Percentiles rank a stretch among this genome's conserved stretches.
These are phyloP conservation scores for Orobanche coerulescens DNA, from an alignment of 257 asterid genomes.

Conservation along the genomic window DNA sequence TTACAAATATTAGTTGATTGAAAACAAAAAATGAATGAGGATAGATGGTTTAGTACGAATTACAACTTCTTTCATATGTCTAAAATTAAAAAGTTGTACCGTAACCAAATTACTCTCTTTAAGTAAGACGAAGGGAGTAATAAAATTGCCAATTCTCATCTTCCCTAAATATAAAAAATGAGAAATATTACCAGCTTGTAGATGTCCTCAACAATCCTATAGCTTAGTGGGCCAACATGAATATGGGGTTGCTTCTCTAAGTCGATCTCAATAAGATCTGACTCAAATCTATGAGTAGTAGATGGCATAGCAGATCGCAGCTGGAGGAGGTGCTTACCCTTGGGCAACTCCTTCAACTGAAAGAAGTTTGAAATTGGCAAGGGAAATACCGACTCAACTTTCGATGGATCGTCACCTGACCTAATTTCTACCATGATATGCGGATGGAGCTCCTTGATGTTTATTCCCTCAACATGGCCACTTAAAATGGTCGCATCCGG, in stretches of 20 bases:
- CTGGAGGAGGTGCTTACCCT: conserved; percentile 77
- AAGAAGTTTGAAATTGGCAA: conserved; percentile 86
- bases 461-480: conserved; percentile 79
- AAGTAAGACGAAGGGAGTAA: no score
- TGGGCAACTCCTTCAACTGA: conserved; percentile 89
- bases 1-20: no score
- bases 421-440: conserved; percentile 71
- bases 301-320: conserved; percentile 60
- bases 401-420: conserved; percentile 56
- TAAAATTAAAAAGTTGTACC: no score
- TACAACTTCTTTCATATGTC: no score
- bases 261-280: conserved; percentile 77
- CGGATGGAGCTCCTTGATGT: conserved; percentile 53
- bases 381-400: conserved; percentile 69
- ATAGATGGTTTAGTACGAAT: no score
- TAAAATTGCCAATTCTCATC: neutral
- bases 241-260: conserved; percentile 52
- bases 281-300: conserved; percentile 48
- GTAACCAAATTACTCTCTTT: no score
- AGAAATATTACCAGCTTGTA: conserved; percentile 94
- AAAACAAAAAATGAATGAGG: no score
- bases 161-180: no score
- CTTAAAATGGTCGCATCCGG: conserved; percentile 80
- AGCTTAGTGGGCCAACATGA: conserved; percentile 77
- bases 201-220: conserved; percentile 50